Base-by-base conservation (phyloP, 2,329 filamentous ascomycete genomes). In the Colletotrichum kahawae region DNA sequence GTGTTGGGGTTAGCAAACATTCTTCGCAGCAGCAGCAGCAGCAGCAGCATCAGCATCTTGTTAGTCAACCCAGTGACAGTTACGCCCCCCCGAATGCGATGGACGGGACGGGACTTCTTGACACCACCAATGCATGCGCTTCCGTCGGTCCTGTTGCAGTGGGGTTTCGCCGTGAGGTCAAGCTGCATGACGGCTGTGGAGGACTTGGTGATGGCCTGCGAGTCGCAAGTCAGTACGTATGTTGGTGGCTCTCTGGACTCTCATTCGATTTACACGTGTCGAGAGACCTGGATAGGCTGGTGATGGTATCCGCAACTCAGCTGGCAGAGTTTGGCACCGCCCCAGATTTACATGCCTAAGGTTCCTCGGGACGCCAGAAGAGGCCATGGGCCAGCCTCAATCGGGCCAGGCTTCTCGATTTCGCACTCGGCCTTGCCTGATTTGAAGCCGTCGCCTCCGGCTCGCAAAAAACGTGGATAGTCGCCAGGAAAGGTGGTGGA, bases 291-390 rank as follows among this genome's bases (percentile, higher is more conserved):
- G 29, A 60, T 60, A 33, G 56, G 56, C 27, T 29, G 56, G 56
- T 60, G 51, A 60, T 29, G 56, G 29, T 33, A 33, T 33, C 56
- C 16, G 29, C 27, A 60, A 24, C 56, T 60, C 56, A 31, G 31
- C 34, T 10, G 29, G n/a, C 33, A 74, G 54, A 75, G 71, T 71
- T 75, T 63, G 56, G 63, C 72, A 27, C 72, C 68, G 71, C 71
- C 67, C 21, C 59, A 21, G 18, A 27, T 60, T 33, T 51, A 66
- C 60, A 24, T 24, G 24, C 24, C 4, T 24, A 24, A 24, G 24
- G 71, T 74, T 54, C 59, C 57, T 14, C 14, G 66, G 33, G 36
- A 68, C 65, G 63, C 63, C 63, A 66, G 63, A 66, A 54, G 38
- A 33, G 63, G 63, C 63, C 38, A 51, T 29, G 33, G n/a, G 14